A percentile compares a stretch with the other conserved stretches of the same genome.
phyloP scores from a whole-genome alignment of 2,329 filamentous ascomycete genomes.

The Ampelomyces quisqualis region DNA sequence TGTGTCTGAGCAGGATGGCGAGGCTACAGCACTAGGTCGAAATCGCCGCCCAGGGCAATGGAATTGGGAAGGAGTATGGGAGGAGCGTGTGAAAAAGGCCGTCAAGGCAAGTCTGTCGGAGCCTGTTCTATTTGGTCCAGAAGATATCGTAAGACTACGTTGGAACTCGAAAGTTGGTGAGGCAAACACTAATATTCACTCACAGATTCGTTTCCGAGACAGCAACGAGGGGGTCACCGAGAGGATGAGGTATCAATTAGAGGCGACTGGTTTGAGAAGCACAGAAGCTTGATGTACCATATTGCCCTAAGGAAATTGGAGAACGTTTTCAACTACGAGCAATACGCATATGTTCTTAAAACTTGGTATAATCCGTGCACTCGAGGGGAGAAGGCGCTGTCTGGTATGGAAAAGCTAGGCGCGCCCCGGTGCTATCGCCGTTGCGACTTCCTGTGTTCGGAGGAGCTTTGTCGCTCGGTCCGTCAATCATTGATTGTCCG shows the following conservation, averaged over 20 bases:
- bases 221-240: slow-evolving; percentile 36
- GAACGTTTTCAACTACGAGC: too few species aligned
- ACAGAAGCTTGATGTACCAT: not conserved
- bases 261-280: slow-evolving; percentile 4
- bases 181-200: slow-evolving; percentile 9
- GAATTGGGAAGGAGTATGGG: slow-evolving; percentile 99
- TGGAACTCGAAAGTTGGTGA: too few species aligned
- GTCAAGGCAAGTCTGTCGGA: slow-evolving; percentile 78
- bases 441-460: too few species aligned
- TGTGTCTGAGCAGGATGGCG: slow-evolving; percentile 13
- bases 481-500: too few species aligned
- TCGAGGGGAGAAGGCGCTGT: too few species aligned
- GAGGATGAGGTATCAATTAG: slow-evolving; percentile 35
- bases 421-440: too few species aligned
- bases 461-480: too few species aligned
- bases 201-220: slow-evolving; percentile 43
- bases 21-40: slow-evolving; percentile 44
- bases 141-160: slow-evolving; percentile 67
- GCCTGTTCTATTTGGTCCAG: slow-evolving; percentile 70
- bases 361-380: too few species aligned
- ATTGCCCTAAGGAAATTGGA: not conserved
- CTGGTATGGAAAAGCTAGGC: too few species aligned
- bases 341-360: too few species aligned
- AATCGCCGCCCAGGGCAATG: slow-evolving; percentile 74
- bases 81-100: slow-evolving; percentile 78